A percentile compares a stretch with the other conserved stretches of the same genome.
Evolutionary conservation across 345 rosid species (phyloP).

Genomic region (Populus simonii): DNA sequence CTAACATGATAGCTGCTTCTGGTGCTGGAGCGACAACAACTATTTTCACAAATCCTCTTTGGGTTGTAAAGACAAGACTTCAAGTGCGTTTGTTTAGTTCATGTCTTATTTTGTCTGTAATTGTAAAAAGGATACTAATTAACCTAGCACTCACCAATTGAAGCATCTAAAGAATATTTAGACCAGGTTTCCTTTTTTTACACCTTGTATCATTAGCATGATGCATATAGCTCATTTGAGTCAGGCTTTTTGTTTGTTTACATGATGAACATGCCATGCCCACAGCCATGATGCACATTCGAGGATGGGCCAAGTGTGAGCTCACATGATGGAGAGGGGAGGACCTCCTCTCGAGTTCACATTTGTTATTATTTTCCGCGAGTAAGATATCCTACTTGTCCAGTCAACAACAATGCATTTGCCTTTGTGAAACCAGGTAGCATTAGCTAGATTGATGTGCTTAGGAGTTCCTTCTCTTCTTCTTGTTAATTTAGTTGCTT

Average conservation of each 20-base stretch:
- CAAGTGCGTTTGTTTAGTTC: conserved; percentile 44
- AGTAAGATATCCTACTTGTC: neutral
- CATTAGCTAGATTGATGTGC: neutral
- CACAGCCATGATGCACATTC: neutral
- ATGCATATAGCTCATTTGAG: neutral
- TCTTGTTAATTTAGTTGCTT: neutral
- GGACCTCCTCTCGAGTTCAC: neutral
- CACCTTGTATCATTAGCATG: neutral
- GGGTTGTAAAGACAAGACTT: conserved; percentile 94
- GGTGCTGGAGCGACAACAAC: conserved; percentile 89
- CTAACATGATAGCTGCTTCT: conserved; percentile 77
- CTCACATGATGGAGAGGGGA: neutral
- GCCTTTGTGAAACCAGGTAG: no score
- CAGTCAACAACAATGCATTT: neutral
- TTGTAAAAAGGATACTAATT: neutral
- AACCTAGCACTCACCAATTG: neutral
- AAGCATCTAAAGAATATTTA: neutral
- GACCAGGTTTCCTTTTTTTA: neutral
- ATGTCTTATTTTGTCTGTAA: neutral
- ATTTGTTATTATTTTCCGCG: neutral
- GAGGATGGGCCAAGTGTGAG: neutral
- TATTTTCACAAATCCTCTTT: conserved; percentile 75
- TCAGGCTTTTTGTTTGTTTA: neutral
- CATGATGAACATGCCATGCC: neutral
- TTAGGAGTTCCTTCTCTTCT: neutral